phyloP scores from a whole-genome alignment of 306 rosid species.

The Malus sylvestris region DNA sequence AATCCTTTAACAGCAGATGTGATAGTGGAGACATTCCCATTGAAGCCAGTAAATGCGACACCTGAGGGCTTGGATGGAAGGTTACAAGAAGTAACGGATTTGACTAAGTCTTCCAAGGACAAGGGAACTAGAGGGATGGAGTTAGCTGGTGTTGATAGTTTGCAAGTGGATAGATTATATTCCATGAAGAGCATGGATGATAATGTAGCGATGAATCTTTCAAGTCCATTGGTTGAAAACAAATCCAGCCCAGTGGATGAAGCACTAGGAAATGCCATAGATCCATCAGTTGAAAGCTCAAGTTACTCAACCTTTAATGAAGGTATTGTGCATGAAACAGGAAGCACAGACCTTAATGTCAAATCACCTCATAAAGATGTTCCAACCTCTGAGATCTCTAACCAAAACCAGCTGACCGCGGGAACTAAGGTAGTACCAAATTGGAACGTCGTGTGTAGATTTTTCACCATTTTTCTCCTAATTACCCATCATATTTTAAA shows the following conservation, averaged over 20 bases:
- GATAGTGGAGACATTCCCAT: conserved; percentile 73
- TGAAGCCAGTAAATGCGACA: conserved; percentile 31
- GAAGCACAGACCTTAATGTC: conserved; percentile 19
- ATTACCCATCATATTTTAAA: not conserved
- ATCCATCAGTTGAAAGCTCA: conserved; percentile 27
- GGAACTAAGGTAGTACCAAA: conserved; percentile 35
- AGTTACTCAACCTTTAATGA: conserved; percentile 23
- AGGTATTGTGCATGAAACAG: conserved; percentile 15
- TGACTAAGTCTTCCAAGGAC: conserved; percentile 19
- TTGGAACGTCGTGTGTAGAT: not conserved
- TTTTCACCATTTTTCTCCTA: not conserved
- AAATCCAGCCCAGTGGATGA: conserved; percentile 21
- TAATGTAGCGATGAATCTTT: conserved; percentile 26
- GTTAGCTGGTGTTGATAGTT: conserved; percentile 8
- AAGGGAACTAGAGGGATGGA: conserved; percentile 19
- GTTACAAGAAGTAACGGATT: conserved; percentile 25
- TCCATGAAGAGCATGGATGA: not conserved
- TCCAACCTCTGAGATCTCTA: conserved; percentile 24
- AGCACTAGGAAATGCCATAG: conserved; percentile 19
- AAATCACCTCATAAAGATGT: conserved; percentile 25
- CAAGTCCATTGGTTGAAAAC: conserved; percentile 20
- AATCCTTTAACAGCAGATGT: conserved; percentile 32
- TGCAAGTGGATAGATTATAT: not conserved
- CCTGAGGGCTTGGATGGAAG: conserved; percentile 23
- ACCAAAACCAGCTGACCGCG: conserved; percentile 29